These are phyloP conservation scores for Babesia sp. DNA, from an alignment of 169 alveolate species.

Conservation along the genomic window DNA sequence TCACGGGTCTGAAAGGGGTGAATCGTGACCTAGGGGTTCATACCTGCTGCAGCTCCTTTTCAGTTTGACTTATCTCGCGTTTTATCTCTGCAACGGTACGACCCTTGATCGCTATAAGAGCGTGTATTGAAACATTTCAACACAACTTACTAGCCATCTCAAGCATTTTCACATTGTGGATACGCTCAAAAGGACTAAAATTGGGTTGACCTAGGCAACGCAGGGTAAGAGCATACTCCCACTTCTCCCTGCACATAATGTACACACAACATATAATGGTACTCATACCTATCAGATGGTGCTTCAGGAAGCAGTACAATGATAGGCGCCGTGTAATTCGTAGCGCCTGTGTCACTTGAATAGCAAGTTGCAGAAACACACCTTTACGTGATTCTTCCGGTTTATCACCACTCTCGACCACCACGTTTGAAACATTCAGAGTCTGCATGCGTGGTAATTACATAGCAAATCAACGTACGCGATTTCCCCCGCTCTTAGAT, in stretches of 20 bases:
- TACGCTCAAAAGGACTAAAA: conserved; percentile 42
- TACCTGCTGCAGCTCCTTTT: conserved; percentile 55
- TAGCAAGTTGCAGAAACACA: background rate
- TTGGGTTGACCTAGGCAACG: conserved; percentile 57
- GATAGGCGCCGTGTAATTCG: conserved; percentile 58
- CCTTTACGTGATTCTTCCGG: background rate
- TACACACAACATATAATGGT: background rate
- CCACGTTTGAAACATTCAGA: conserved; percentile 19
- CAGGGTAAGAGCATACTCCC: conserved; percentile 65
- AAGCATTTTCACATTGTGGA: conserved; percentile 60
- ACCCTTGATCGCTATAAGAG: conserved; percentile 46
- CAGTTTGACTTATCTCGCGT: conserved; percentile 51
- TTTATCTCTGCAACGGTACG: conserved; percentile 46
- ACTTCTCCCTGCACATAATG: conserved; percentile 42
- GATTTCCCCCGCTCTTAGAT: conserved; percentile 24
- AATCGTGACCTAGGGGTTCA: background rate
- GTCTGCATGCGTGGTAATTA: background rate
- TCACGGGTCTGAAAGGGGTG: background rate
- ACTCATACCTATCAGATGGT: conserved; percentile 42
- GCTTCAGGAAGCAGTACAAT: conserved; percentile 63
- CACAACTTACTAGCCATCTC: conserved; percentile 48
- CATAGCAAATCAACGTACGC: conserved; percentile 1
- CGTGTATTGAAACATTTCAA: background rate
- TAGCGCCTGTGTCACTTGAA: background rate
- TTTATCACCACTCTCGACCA: background rate